Evolutionary conservation across 345 rosid species (phyloP).

Genomic region (Microthlaspi erraticum): DNA sequence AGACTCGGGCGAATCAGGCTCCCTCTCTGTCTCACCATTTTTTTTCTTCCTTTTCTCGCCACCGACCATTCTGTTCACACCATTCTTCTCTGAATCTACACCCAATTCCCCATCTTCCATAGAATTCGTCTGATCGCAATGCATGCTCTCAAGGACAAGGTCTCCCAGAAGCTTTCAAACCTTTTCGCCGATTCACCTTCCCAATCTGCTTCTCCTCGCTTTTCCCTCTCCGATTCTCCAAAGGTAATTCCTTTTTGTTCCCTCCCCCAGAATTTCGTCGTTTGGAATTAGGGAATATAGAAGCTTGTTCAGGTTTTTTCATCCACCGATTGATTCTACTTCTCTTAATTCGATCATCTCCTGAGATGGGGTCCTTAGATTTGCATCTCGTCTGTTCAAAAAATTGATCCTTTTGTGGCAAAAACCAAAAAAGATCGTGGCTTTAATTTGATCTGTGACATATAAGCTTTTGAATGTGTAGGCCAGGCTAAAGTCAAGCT

Average conservation of each 20-base stretch:
- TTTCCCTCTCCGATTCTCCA: constrained; percentile 47
- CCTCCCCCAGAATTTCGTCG: not conserved
- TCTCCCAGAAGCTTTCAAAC: constrained; percentile 72
- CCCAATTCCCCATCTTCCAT: not conserved
- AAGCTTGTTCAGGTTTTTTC: constrained; percentile 16
- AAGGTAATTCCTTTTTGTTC: constrained; percentile 46
- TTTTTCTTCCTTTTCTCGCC: not conserved
- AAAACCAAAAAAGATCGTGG: not conserved
- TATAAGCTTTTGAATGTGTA: constrained; percentile 53
- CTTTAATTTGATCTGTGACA: constrained; percentile 13
- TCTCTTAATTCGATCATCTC: constrained; percentile 32
- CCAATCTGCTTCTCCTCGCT: constrained; percentile 47
- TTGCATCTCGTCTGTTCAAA: constrained; percentile 16
- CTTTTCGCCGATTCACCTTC: constrained; percentile 62
- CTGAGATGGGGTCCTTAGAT: constrained; percentile 16
- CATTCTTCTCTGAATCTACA: constrained; percentile 3
- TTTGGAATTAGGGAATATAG: not conserved
- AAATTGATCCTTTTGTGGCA: not conserved
- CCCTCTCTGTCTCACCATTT: constrained; percentile 19
- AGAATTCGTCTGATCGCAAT: constrained; percentile 42
- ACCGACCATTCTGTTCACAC: constrained; percentile 20
- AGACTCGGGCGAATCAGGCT: constrained; percentile 11
- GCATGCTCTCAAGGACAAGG: constrained; percentile 72
- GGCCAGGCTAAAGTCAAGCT: constrained; percentile 58
- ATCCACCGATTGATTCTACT: not conserved